Conservation (phyloP, 2,329 filamentous ascomycete species). For the Phyllosticta citriasiana region DNA sequence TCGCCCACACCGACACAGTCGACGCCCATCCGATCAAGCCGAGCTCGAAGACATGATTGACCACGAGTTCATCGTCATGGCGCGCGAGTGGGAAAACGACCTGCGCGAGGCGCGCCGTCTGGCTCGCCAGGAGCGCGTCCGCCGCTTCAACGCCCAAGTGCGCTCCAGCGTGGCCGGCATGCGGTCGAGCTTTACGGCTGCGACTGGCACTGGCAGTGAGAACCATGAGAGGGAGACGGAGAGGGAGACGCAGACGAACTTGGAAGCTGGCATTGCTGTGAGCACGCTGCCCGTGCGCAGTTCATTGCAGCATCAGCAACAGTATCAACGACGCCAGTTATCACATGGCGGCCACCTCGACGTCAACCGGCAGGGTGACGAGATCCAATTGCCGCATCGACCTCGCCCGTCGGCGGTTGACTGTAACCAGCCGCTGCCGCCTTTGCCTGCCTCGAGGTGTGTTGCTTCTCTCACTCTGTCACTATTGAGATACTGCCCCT, state of each 20-base stretch:
- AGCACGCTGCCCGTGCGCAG: too few relatives aligned
- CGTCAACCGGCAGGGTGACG: too few relatives aligned
- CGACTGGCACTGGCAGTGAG: background rate
- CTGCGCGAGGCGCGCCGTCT: background rate
- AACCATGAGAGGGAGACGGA: background rate
- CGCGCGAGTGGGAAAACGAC: background rate
- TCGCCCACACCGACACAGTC: background rate
- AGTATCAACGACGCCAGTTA: too few relatives aligned
- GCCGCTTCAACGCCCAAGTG: background rate
- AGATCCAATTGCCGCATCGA: too few relatives aligned
- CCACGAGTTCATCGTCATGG: background rate
- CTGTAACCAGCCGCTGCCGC: too few relatives aligned
- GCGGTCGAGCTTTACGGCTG: background rate
- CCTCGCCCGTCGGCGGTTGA: too few relatives aligned
- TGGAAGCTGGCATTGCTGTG: too few relatives aligned
- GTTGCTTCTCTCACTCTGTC: too few relatives aligned
- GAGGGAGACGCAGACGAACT: background rate
- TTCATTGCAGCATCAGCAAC: too few relatives aligned
- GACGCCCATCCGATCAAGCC: background rate
- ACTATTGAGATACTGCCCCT: too few relatives aligned
- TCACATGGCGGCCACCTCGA: too few relatives aligned
- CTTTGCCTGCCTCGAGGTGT: too few relatives aligned
- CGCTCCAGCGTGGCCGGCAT: background rate
- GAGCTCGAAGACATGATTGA: background rate
- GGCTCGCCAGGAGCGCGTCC: background rate